phyloP scores from a whole-genome alignment of 1,284 basidiomycete genomes.

The Sparassis latifolia region DNA sequence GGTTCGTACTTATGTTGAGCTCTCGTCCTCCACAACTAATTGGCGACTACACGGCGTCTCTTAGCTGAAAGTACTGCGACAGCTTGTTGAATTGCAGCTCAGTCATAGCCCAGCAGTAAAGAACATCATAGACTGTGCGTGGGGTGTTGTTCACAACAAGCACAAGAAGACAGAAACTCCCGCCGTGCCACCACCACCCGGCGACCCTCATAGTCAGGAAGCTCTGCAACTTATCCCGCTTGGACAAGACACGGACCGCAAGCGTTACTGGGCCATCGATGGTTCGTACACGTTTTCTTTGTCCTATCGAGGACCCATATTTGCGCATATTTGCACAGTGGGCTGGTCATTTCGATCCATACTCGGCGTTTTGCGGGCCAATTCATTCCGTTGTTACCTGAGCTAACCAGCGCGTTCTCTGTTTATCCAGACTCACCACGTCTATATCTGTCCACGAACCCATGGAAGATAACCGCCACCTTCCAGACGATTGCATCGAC shows the following conservation, averaged over 20 bases:
- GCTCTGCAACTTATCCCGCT: slow-evolving; percentile 57
- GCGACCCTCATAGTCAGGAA: slow-evolving; percentile 56
- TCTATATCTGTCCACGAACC: slow-evolving; percentile 74
- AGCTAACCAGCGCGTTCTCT: slow-evolving; percentile 20
- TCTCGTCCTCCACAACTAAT: slow-evolving; percentile 12
- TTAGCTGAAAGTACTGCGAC: slow-evolving; percentile 72
- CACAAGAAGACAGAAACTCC: slow-evolving; percentile 69
- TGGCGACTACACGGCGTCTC: slow-evolving; percentile 4
- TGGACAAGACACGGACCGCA: slow-evolving; percentile 65
- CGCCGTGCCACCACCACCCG: slow-evolving; percentile 43
- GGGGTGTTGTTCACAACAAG: slow-evolving; percentile 75
- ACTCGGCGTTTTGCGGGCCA: slow-evolving; percentile 34
- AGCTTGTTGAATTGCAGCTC: slow-evolving; percentile 75
- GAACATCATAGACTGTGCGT: slow-evolving; percentile 68
- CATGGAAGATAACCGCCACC: slow-evolving; percentile 75
- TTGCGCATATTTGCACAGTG: slow-evolving; percentile 60
- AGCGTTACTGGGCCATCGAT: slow-evolving; percentile 77
- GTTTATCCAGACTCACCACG: slow-evolving; percentile 65
- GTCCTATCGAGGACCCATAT: slow-evolving; percentile 36
- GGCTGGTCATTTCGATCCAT: slow-evolving; percentile 27
- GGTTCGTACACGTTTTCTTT: slow-evolving; percentile 56
- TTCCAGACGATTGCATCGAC: slow-evolving; percentile 65
- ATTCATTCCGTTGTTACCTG: slow-evolving; percentile 17
- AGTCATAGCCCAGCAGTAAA: slow-evolving; percentile 61
- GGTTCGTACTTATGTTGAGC: slow-evolving; percentile 34